These are phyloP conservation scores for Hypoxylon sp. DNA, from an alignment of 2,329 filamentous ascomycete genomes.

Conservation along the genomic window DNA sequence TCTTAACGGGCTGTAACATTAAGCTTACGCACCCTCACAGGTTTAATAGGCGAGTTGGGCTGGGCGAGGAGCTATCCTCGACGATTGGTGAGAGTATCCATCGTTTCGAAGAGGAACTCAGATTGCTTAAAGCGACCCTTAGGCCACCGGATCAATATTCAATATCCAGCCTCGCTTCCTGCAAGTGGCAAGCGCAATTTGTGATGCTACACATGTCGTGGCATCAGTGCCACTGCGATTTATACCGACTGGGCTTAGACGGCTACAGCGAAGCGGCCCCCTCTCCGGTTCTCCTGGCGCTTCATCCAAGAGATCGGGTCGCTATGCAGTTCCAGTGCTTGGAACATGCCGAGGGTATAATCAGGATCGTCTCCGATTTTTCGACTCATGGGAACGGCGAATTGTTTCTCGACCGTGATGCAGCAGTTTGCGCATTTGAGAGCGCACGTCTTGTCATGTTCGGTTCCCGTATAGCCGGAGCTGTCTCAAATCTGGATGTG, in stretches of 20 bases:
- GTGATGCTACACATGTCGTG: slow-evolving; percentile 50
- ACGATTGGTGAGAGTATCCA: slow-evolving; percentile 40
- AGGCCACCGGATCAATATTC: slow-evolving; percentile 39
- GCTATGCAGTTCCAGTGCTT: slow-evolving; percentile 48
- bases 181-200: slow-evolving; percentile 41
- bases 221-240: slow-evolving; percentile 55
- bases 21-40: slow-evolving; percentile 29
- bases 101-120: slow-evolving; percentile 42
- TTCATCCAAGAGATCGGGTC: slow-evolving; percentile 43
- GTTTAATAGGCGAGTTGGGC: slow-evolving; percentile 43
- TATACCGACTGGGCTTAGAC: slow-evolving; percentile 54
- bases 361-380: slow-evolving; percentile 47
- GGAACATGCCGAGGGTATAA: slow-evolving; percentile 51
- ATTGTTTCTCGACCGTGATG: slow-evolving; percentile 51
- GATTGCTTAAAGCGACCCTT: slow-evolving; percentile 33
- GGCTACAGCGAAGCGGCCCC: slow-evolving; percentile 53
- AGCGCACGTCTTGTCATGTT: slow-evolving; percentile 51
- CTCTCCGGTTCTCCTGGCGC: slow-evolving; percentile 40
- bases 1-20: not conserved
- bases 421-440: slow-evolving; percentile 55
- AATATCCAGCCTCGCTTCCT: slow-evolving; percentile 34
- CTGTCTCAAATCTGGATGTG: slow-evolving; percentile 35
- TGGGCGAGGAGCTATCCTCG: slow-evolving; percentile 41
- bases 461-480: slow-evolving; percentile 34
- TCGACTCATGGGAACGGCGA: slow-evolving; percentile 39